These are phyloP conservation scores for Trapa bicornis DNA, from an alignment of 345 rosid species.

Conservation along the genomic window DNA sequence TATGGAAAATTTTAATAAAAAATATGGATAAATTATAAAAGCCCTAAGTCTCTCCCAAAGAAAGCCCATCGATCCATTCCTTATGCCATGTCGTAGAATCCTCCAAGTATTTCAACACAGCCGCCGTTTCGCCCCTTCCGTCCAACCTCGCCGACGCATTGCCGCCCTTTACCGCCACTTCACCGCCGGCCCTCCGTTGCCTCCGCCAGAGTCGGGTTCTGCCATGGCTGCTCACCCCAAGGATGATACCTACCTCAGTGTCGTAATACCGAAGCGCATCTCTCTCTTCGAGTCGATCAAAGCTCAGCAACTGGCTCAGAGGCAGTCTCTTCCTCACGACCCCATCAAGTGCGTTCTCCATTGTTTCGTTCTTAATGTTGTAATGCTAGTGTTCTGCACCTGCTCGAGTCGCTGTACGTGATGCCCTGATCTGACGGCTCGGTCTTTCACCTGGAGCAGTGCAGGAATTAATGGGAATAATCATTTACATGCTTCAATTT, in stretches of 20 bases:
- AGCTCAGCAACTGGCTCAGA: conserved; percentile 40
- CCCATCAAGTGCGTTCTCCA: conserved; percentile 41
- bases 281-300: conserved; percentile 54
- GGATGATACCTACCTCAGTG: conserved; percentile 48
- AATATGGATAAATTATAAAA: neutral
- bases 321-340: conserved; percentile 51
- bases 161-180: conserved; percentile 12
- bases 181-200: conserved; percentile 4
- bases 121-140: conserved; percentile 13
- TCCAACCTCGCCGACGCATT: neutral
- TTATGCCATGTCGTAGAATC: conserved; percentile 14
- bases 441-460: neutral
- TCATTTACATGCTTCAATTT: neutral
- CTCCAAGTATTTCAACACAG: conserved; percentile 24
- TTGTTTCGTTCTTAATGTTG: neutral
- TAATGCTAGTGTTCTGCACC: neutral
- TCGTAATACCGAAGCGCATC: conserved; percentile 57
- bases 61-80: conserved; percentile 1
- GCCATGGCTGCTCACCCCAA: conserved; percentile 46
- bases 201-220: conserved; percentile 10
- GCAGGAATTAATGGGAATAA: neutral
- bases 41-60: conserved; percentile 4
- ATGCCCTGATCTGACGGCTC: neutral
- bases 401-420: neutral
- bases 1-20: neutral